These are phyloP conservation scores for Botrytis elliptica DNA, from an alignment of 2,329 filamentous ascomycete genomes.

Conservation along the genomic window DNA sequence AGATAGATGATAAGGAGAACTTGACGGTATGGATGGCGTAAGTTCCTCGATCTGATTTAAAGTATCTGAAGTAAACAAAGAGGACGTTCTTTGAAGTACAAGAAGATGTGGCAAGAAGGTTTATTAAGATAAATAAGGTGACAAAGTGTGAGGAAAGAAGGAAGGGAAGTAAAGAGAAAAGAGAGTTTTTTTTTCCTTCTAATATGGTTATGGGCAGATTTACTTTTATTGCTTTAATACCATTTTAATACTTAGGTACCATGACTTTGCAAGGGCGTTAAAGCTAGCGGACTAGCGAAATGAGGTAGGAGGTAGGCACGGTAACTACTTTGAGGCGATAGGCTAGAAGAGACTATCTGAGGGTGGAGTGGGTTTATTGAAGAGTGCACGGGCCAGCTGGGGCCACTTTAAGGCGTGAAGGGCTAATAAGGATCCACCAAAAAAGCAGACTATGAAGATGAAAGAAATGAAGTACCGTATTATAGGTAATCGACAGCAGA, in stretches of 20 bases:
- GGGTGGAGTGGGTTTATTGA: not conserved
- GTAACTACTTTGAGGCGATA: constrained; percentile 13
- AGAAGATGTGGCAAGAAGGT: constrained; percentile 12
- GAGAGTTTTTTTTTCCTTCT: constrained; percentile 20
- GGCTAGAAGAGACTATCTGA: not conserved
- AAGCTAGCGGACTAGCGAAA: constrained; percentile 20
- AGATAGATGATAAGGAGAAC: constrained; percentile 27
- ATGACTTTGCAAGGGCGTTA: constrained; percentile 24
- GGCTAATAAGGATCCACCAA: not conserved
- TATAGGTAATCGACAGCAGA: not conserved
- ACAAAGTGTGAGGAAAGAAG: not conserved
- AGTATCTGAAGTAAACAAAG: constrained; percentile 12
- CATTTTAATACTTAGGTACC: constrained; percentile 6
- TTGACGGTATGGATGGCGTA: constrained; percentile 30
- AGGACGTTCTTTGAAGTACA: not conserved
- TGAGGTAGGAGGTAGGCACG: constrained; percentile 14
- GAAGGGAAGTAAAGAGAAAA: constrained; percentile 7
- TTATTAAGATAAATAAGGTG: constrained; percentile 13
- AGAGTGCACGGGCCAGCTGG: not conserved
- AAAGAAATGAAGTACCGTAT: constrained; percentile 5
- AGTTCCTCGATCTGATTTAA: constrained; percentile 14
- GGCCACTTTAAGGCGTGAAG: not conserved
- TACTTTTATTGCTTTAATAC: constrained; percentile 14
- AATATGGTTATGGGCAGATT: constrained; percentile 16
- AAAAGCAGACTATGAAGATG: not conserved